Evolutionary conservation across 1,284 basidiomycete species (phyloP), one percentile per base, ranked within the genome.

Genomic region (Laetiporus sulphureus): DNA sequence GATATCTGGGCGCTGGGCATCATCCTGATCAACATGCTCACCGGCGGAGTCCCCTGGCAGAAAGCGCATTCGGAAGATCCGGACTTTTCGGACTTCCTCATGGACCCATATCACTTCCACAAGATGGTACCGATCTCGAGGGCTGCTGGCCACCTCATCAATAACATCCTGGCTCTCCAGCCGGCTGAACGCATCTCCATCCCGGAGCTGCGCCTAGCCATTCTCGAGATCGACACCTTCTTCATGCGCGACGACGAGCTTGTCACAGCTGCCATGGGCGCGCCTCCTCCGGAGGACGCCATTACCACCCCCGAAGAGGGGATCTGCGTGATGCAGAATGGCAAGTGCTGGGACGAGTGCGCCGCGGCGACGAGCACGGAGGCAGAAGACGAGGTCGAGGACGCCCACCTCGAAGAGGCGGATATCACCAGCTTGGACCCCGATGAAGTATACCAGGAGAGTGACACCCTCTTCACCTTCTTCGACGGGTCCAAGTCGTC

Each of bases 1-100:
- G 94, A 98, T 58, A 75, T 97, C 46, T 98, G 95, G 95, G 83
- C 93, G 3, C 71, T 97, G 11, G 63, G 62, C n/a, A 46, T 63
- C 38, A 57, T 64, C 33, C 55, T 65, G 35, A 38, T 60, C 41
- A 96, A 96, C 64, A 77, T 98, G 66, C 81, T 91, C 32, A 86
- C 84, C 49, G 84, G 86, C 22, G 77, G 85, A 25, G 90, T 86
- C 59, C 93, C 91, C 4, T 97, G 94, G 95, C 74, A 77, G 46
- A 72, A 76, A 51, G 91, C 94, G 2, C 76, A 70, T 35, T 64
- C 72, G 3, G 67, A 72, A 23, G 92, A 97, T 62, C 73, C 78
- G 31, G 84, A 80, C 27, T 96, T 89, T 68, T 60, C 36, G 8
- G 48, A 50, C 16, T 60, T 55, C 51, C 42, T 88, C 36, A 63